Evolutionary conservation across 2,329 filamentous ascomycete species (phyloP), one percentile per base, ranked within the genome.

Genomic region (Zelopaecilomyces penicillatus): DNA sequence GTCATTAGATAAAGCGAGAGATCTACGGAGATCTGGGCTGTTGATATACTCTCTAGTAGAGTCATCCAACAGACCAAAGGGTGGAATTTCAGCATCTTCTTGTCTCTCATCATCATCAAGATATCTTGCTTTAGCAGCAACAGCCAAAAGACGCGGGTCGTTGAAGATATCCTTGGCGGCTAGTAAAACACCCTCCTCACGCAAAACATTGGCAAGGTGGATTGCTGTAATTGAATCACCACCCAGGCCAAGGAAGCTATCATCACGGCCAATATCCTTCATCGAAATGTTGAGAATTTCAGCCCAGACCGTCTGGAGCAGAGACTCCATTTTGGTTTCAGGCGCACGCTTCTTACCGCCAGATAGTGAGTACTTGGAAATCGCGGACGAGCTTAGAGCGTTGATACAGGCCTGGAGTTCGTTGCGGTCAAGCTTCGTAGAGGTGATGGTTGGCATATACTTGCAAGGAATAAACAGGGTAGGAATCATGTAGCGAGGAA

Each of bases 201-300:
- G 46, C 9, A 47, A 41, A 6, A 39, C 11, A 8, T 45, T 37
- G 5, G 42, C 49, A 2, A 54, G 32, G 6, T 49, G 43, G 19
- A 60, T 60, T 1, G 57, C 56, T 0, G 48, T 46, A 9, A 60
- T 50, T 2, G 57, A 61, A 27, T 58, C 55, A 6, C 58, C 58
- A 2, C 58, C 58, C 2, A 61, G 49, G 3, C 44, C 37, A 31
- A 61, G 54, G 47, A 61, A 60, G 41, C 51, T 52, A 32, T 56
- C 52, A 5, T 53, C 49, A 4, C 57, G 47, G 6, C 63, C 60
- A 26, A 71, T 66, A 2, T 38, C 42, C 1, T 47, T 32, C 29
- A 39, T 29, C 3, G 45, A 8, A 30, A 50, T 39, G 1, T 38
- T 44, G 0, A 48, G 37, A 3, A 48, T 42, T 6, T 41, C 39